These are phyloP conservation scores for Stentor roeselii DNA, from an alignment of 73 alveolate genomes.

Conservation along the genomic window DNA sequence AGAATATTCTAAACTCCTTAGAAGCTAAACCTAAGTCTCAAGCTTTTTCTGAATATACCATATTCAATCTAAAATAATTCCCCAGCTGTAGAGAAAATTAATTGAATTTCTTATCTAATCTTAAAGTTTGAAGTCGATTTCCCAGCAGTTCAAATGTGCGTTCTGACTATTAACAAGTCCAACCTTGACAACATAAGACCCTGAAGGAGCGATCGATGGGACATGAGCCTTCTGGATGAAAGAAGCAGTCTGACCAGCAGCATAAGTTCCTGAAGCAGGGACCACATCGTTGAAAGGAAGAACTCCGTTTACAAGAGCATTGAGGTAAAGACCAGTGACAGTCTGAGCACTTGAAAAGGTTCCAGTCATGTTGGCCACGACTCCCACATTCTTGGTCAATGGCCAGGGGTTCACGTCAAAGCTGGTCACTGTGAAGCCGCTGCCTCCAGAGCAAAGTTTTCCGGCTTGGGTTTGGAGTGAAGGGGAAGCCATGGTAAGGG, in stretches of 20 bases:
- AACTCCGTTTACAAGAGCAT: neutral
- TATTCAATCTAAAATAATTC: no score
- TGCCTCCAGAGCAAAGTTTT: neutral
- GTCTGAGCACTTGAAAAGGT: neutral
- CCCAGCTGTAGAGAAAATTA: no score
- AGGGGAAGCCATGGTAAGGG: neutral
- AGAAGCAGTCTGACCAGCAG: neutral
- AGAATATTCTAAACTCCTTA: no score
- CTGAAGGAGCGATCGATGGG: neutral
- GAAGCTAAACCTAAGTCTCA: no score
- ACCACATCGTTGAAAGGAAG: neutral
- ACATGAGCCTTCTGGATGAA: neutral
- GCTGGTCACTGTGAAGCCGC: neutral
- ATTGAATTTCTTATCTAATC: no score
- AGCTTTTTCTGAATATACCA: no score
- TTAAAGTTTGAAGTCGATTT: neutral
- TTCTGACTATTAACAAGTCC: neutral
- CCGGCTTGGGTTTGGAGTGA: neutral
- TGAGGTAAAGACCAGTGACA: neutral
- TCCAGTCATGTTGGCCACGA: neutral
- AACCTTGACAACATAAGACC: neutral
- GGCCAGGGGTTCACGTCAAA: neutral
- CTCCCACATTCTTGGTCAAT: neutral
- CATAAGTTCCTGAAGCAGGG: neutral
- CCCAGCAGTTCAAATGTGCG: slow-evolving; percentile 4